Evolutionary conservation across 768 basidiomycete genomes (phyloP), one percentile per base, ranked within the genome.

Genomic region (Psilocybe cyanescens): DNA sequence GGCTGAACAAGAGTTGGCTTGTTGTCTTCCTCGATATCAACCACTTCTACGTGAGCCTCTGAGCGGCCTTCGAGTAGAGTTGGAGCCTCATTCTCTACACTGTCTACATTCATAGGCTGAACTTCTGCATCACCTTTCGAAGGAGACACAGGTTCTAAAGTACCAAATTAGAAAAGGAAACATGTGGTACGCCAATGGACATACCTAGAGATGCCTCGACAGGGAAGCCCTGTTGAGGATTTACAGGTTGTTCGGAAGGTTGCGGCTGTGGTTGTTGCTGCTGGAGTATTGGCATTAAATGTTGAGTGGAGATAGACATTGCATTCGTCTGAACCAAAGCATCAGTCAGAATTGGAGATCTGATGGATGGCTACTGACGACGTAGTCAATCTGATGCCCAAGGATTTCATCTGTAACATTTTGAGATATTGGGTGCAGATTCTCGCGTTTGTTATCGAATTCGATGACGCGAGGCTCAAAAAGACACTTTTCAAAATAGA

Each of bases 401-500:
- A 88, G 78, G 41, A 92, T 88, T 65, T 94, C 92, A 58, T 95
- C 92, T 4, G 90, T 88, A 29, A 92, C 83, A 62, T 88, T 84
- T 9, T 81, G 80, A 35, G 81, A 84, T n/a, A 80, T 74, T 35
- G 82, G 74, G 24, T 73, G 77, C 58, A 83, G 70, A 9, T 83
- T 82, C 16, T 78, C 74, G 28, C 84, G 80, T 73, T 95, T 95
- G 65, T 83, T 81, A 30, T 94, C 89, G 68, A 96, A 97, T 63
- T 97, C 91, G 59, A 99, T 89, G 41, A 96, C 86, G 17, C 94
- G 88, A 12, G 97, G 95, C 65, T 97, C 95, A 65, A 99, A 99
- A 33, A 98, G 79, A 68, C 91, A 91, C 95, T 98, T 65, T 30
- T 48, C 19, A n/a, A 35, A 58, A 59, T n/a, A 41, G 39, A 48